Percentiles rank a stretch among this genome's conserved stretches.
These are phyloP conservation scores for Xylariaceae sp. DNA, from an alignment of 2,329 filamentous ascomycete genomes.

Conservation along the genomic window DNA sequence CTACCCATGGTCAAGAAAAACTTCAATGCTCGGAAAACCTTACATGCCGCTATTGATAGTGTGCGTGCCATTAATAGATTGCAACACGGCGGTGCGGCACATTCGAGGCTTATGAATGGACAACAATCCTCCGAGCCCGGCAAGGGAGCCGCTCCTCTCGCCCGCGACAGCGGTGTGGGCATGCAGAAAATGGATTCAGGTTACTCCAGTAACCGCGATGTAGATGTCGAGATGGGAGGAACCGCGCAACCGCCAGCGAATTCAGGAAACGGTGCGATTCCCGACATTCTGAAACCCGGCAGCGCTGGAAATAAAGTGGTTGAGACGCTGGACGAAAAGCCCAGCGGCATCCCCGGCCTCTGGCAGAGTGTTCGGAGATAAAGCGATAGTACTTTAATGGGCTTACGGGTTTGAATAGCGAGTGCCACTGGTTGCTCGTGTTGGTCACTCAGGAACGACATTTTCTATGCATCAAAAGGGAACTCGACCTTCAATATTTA, in stretches of 20 bases:
- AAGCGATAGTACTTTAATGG: too few relatives aligned
- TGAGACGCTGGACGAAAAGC: too few relatives aligned
- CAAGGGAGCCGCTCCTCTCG: conserved; percentile 34
- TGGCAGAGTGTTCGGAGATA: too few relatives aligned
- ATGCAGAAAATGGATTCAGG: conserved; percentile 44
- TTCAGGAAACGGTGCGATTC: conserved; percentile 38
- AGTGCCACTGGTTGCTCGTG: too few relatives aligned
- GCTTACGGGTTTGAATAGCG: too few relatives aligned
- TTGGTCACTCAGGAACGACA: too few relatives aligned
- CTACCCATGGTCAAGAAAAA: conserved; percentile 70
- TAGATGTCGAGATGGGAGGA: conserved; percentile 48
- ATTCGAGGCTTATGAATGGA: conserved; percentile 58
- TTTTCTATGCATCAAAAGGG: too few relatives aligned
- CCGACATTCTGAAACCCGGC: conserved; percentile 52
- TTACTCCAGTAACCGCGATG: conserved; percentile 40
- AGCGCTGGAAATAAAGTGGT: conserved; percentile 53
- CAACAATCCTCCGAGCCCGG: conserved; percentile 47
- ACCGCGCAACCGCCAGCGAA: too few relatives aligned
- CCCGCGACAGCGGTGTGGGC: conserved; percentile 44
- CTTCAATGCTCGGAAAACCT: conserved; percentile 65
- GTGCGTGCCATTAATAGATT: conserved; percentile 69
- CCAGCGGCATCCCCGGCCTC: too few relatives aligned
- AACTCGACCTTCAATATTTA: too few relatives aligned
- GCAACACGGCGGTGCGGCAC: conserved; percentile 51
- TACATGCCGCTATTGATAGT: conserved; percentile 68